Base-by-base conservation (phyloP, 2,329 filamentous ascomycete genomes). In the Cercospora sp. region DNA sequence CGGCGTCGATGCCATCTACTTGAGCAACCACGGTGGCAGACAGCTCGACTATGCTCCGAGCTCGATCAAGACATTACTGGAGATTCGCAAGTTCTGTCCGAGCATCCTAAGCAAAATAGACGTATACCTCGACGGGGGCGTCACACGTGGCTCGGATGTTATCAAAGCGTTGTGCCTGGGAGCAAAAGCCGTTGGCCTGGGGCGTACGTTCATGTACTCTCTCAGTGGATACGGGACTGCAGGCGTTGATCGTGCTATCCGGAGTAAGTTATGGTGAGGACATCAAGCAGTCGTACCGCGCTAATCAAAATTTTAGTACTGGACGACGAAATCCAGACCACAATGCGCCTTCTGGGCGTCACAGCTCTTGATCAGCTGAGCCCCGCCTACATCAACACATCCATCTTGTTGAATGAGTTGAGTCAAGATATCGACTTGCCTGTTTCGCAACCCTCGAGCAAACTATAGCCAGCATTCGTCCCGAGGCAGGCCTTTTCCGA, bases 11-110 rank as follows among this genome's bases (percentile, higher is more conserved):
- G 80, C 80, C 3, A 79, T 81, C 63, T 80, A 79, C 71, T 73
- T 82, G 55, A 80, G 79, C 59, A 82, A 82, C 73, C 80, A 81
- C 71, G 80, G 80, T 21, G 80, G 80, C 10, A 76, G 80, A 58
- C 77, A 79, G 59, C 74, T 80, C 62, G 80, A 81, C 78, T 59
- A 83, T n/a, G 83, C 85, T 2, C 89, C 90, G 0, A 90, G 86
- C 0, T 87, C 90, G 0, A 88, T 90, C 10, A 91, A 95, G 74
- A 88, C 94, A 61, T 91, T 91, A 4, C 86, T 92, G 8, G 91
- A 93, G 69, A 89, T 93, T 63, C 90, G 91, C 78, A 88, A 87
- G n/a, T 66, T 77, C 13, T 79, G 74, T 16, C 80, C 80, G 0
- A 76, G 79, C 16, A 76, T 82, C 18, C 81, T 82, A 71, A 71